Conservation (phyloP, 176 grass and related monocot genomes). For the Musa schizocarpa region DNA sequence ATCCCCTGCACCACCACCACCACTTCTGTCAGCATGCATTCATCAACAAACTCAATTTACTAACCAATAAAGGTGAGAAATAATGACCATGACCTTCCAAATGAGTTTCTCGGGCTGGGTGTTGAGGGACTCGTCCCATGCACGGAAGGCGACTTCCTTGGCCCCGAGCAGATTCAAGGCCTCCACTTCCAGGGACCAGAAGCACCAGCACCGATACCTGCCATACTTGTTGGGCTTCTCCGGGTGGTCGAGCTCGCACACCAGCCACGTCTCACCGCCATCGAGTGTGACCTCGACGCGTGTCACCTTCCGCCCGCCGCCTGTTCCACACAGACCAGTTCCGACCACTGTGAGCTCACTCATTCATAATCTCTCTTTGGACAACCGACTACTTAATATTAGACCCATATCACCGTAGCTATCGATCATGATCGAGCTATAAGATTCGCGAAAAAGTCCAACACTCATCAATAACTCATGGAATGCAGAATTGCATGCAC, state of each 20-base stretch:
- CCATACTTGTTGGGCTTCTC: too few relatives aligned
- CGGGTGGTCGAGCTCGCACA: too few relatives aligned
- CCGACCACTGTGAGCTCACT: too few relatives aligned
- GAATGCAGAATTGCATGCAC: too few relatives aligned
- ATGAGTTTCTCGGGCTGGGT: conserved; percentile 8
- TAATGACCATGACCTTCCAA: conserved; percentile 1
- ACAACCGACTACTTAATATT: too few relatives aligned
- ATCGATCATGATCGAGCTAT: too few relatives aligned
- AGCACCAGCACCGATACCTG: too few relatives aligned
- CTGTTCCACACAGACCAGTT: conserved; percentile 21
- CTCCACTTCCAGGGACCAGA: conserved; percentile 71
- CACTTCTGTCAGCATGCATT: conserved; percentile 60
- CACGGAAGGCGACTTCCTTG: conserved; percentile 71
- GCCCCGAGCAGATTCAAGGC: conserved; percentile 41
- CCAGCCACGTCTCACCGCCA: too few relatives aligned
- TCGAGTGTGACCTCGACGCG: conserved; percentile 68
- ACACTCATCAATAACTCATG: too few relatives aligned
- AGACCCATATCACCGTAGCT: too few relatives aligned
- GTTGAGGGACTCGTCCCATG: conserved; percentile 60
- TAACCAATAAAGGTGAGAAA: neutral
- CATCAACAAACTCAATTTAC: conserved; percentile 35
- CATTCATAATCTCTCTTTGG: too few relatives aligned
- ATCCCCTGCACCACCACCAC: conserved; percentile 42
- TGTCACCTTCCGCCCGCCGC: conserved; percentile 68
- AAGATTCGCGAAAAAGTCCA: too few relatives aligned